Percentiles rank a stretch among this genome's conserved stretches.
phyloP scores from a whole-genome alignment of 2,329 filamentous ascomycete genomes.

The Furcasterigmium sp. region DNA sequence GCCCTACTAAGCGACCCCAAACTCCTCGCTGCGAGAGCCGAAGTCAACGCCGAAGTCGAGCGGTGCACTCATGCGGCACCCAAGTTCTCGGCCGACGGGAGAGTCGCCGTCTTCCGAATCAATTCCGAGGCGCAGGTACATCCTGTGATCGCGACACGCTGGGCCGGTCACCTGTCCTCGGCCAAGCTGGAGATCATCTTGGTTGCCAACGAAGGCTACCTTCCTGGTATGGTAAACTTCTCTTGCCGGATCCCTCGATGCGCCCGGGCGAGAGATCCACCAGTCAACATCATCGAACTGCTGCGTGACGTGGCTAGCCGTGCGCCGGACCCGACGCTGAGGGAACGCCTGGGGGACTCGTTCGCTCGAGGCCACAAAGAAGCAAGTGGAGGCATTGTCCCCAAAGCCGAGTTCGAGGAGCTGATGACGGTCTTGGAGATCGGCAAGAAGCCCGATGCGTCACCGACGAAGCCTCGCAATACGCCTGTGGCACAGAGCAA shows the following conservation, averaged over 20 bases:
- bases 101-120: slow-evolving; percentile 59
- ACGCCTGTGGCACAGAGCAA: slow-evolving; percentile 40
- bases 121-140: slow-evolving; percentile 57
- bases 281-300: slow-evolving; percentile 59
- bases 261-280: slow-evolving; percentile 45
- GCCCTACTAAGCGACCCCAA: slow-evolving; percentile 42
- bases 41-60: slow-evolving; percentile 58
- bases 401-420: slow-evolving; percentile 57
- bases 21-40: slow-evolving; percentile 47
- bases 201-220: slow-evolving; percentile 62
- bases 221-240: slow-evolving; percentile 60
- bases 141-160: slow-evolving; percentile 61
- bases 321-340: slow-evolving; percentile 29
- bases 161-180: slow-evolving; percentile 56
- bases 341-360: slow-evolving; percentile 51
- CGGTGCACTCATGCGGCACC: slow-evolving; percentile 57
- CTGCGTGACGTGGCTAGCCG: slow-evolving; percentile 44
- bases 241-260: slow-evolving; percentile 57
- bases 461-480: slow-evolving; percentile 17
- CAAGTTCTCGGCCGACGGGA: slow-evolving; percentile 57
- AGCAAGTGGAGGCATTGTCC: slow-evolving; percentile 59
- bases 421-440: slow-evolving; percentile 54
- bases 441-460: slow-evolving; percentile 43
- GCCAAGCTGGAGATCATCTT: slow-evolving; percentile 57
- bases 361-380: slow-evolving; percentile 65